Percentiles rank a stretch among this genome's conserved stretches.
Evolutionary conservation across 2,329 filamentous ascomycete species (phyloP).

Genomic region (Grosmannia huntii): DNA sequence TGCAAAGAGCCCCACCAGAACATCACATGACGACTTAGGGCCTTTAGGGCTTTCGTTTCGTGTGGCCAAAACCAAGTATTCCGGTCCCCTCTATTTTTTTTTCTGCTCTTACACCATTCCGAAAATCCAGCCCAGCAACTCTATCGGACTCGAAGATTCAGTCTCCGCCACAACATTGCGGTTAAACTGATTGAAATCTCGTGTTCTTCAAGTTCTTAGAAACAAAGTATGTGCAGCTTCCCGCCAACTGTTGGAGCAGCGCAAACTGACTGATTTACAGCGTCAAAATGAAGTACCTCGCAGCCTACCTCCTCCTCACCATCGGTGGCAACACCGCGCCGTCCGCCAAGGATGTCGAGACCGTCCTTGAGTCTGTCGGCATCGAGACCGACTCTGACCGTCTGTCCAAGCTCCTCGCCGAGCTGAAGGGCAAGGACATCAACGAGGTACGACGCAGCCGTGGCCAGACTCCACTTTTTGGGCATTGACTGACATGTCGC

Average conservation of each 20-base stretch:
- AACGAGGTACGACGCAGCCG: conserved; percentile 31
- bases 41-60: conserved; percentile 1
- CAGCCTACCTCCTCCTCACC: conserved; percentile 93
- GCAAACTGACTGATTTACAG: background rate
- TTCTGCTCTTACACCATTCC: conserved; percentile 2
- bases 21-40: background rate
- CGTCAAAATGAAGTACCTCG: conserved; percentile 97
- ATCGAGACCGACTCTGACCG: conserved; percentile 87
- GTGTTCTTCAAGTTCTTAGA: conserved; percentile 46
- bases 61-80: background rate
- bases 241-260: background rate
- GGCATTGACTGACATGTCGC: background rate
- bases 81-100: background rate
- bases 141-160: conserved; percentile 82
- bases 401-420: conserved; percentile 71
- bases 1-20: background rate
- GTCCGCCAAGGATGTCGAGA: conserved; percentile 74
- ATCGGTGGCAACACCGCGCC: conserved; percentile 87
- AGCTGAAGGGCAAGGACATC: conserved; percentile 88
- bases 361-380: conserved; percentile 82
- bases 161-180: conserved; percentile 86
- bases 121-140: conserved; percentile 4
- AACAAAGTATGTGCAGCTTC: conserved; percentile 17
- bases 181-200: conserved; percentile 99
- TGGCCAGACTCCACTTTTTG: background rate